Evolutionary conservation across 1,284 basidiomycete species (phyloP), one percentile per base, ranked within the genome.

Genomic region (Kwoniella shivajii): DNA sequence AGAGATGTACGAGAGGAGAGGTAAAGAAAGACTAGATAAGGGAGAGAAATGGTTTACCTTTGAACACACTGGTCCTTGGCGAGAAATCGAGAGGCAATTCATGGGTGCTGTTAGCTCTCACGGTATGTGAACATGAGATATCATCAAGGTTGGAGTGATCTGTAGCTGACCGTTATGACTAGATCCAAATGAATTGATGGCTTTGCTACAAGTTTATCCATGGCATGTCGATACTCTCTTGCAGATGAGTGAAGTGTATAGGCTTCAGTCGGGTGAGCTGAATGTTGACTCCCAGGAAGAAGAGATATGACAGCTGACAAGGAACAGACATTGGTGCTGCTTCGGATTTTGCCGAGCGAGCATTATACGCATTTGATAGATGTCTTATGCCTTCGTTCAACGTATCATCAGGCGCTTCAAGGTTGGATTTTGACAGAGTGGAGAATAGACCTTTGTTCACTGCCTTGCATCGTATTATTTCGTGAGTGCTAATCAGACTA

Each of bases 211-310:
- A 45, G 77, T 79, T 3, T 77, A 79, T 56, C 81, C 81, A 0
- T 96, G 91, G 84, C 93, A 96, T 67, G 89, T 87, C 1, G 93
- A 97, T 74, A 94, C 92, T 0, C 80, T 94, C 0, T 81, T 96
- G 1, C 92, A 96, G 69, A 81, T 95, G 24, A 86, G 89, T 37
- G 81, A 80, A 47, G 76, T 93, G 2, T 90, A 87, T 71, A 83
- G 87, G 34, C 88, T 93, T 71, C 84, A 90, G 66, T 90, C 91
- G 81, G 89, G 90, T 89, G 43, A 41, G 78, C 47, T 20, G 18
- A 27, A 11, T 20, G 14, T 27, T 42, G 9, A 31, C 38, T 51
- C 31, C 38, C 39, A 27, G 18, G 11, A 38, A 27, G 4, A 43
- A 5, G 29, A 24, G 9, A n/a, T n/a, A n/a, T n/a, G n/a, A n/a